phyloP scores from a whole-genome alignment of 2,329 filamentous ascomycete genomes.

The Ophioceras dolichostomum region DNA sequence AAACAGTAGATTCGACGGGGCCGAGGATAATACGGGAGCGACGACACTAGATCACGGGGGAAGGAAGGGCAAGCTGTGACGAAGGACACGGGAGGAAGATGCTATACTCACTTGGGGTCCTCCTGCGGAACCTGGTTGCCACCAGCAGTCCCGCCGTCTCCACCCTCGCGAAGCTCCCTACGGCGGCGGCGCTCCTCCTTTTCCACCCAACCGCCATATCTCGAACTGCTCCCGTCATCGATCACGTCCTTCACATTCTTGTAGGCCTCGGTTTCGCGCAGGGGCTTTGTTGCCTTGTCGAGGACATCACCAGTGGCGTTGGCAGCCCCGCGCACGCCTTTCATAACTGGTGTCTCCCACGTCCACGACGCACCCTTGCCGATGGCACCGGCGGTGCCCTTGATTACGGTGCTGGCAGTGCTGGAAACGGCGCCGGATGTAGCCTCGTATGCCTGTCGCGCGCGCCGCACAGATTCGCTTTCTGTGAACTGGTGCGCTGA shows the following conservation, averaged over 20 bases:
- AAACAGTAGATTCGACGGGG: slow-evolving; percentile 7
- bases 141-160: slow-evolving; percentile 30
- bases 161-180: slow-evolving; percentile 53
- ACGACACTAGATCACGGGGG: too few species aligned
- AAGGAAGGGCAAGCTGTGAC: too few species aligned
- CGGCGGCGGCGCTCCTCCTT: slow-evolving; percentile 83
- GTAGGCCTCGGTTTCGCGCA: slow-evolving; percentile 88
- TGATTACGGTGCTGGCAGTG: slow-evolving; percentile 68
- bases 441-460: slow-evolving; percentile 74
- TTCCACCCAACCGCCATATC: slow-evolving; percentile 94
- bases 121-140: slow-evolving; percentile 68
- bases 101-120: slow-evolving; percentile 65
- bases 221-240: slow-evolving; percentile 89
- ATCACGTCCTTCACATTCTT: slow-evolving; percentile 93
- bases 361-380: slow-evolving; percentile 92
- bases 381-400: slow-evolving; percentile 73
- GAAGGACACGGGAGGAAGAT: slow-evolving; percentile 1
- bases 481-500: slow-evolving; percentile 86
- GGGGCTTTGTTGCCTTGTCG: slow-evolving; percentile 89
- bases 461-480: slow-evolving; percentile 79
- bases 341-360: slow-evolving; percentile 90
- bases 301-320: slow-evolving; percentile 75
- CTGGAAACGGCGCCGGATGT: slow-evolving; percentile 74
- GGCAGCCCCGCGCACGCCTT: slow-evolving; percentile 78
- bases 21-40: too few species aligned